Evolutionary conservation across 1,139 yeast genomes (phyloP), one percentile per base, ranked within the genome.

Genomic region (Kodamaea derodonti): DNA sequence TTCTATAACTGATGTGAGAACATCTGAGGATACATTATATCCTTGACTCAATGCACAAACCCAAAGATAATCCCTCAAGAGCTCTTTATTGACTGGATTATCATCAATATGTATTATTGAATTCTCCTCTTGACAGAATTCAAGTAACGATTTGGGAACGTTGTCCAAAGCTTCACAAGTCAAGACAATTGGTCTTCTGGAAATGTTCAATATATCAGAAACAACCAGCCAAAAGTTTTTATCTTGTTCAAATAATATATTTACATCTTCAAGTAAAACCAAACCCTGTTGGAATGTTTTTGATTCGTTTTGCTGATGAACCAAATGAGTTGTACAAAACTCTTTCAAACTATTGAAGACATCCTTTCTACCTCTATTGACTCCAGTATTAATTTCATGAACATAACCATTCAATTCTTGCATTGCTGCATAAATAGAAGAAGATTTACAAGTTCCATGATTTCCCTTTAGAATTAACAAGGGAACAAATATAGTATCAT

Each of bases 191-290:
- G 98, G 97, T 32, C 96, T 65, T 46, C 90, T 70, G 0, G 95
- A 76, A 20, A 77, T 74, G 27, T 72, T 67, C 25, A 87, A 60
- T 12, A 87, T 68, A 38, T 78, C 81, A 32, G 73, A 76, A 3
- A 88, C 72, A 1, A 82, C 80, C 2, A 68, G 54, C 97, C 97
- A 92, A 51, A 92, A 90, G 1, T 79, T 78, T 43, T 72, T 75
- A 46, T 88, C 96, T 32, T 79, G 84, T 39, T 83, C 92, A 49
- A 83, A 87, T 20, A 90, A 56, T 11, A 86, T 65, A 54, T 92
- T 96, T 18, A 85, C 90, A 47, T 92, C 97, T 48, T 90, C 97
- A 35, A 92, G 68, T 24, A 92, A 58, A 3, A 92, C 80, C 7
- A 88, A 62, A 4, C 92, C 88, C 36, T 77, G 72, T 40, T 77